Evolutionary conservation across 768 basidiomycete genomes (phyloP).

Genomic region (Fomitopsis pulvina): DNA sequence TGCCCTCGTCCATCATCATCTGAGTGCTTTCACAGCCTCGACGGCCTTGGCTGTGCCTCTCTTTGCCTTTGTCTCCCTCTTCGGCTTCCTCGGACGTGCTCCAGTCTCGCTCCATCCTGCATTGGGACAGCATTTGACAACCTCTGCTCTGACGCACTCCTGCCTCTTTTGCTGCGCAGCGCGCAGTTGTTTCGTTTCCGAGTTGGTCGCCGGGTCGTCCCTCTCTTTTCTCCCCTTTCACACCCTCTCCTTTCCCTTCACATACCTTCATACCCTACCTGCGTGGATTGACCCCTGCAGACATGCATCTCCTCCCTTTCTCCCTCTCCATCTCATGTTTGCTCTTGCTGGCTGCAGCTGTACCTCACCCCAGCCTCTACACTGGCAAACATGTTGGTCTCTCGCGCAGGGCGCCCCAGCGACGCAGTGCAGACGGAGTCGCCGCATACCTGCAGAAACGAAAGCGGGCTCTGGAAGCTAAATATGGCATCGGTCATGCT

Average conservation of each 20-base stretch:
- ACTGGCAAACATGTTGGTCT: slow-evolving; percentile 15
- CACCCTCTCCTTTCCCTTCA: not conserved
- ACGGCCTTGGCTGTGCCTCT: too few relatives aligned
- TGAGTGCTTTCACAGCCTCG: too few relatives aligned
- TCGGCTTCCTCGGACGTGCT: not conserved
- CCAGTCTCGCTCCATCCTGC: slow-evolving; percentile 1
- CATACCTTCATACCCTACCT: not conserved
- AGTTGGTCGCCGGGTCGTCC: not conserved
- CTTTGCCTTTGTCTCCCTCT: not conserved
- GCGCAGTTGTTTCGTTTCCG: slow-evolving; percentile 11
- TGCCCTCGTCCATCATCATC: too few relatives aligned
- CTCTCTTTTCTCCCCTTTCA: not conserved
- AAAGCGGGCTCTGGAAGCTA: slow-evolving; percentile 19
- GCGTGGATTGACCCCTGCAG: not conserved
- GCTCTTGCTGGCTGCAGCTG: slow-evolving; percentile 14
- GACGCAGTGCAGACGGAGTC: slow-evolving; percentile 5
- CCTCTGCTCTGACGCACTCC: slow-evolving; percentile 3
- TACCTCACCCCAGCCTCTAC: slow-evolving; percentile 6
- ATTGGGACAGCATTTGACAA: slow-evolving; percentile 11
- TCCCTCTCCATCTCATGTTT: slow-evolving; percentile 14
- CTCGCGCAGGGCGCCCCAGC: slow-evolving; percentile 9
- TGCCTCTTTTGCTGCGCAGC: slow-evolving; percentile 11
- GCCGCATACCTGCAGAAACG: slow-evolving; percentile 18
- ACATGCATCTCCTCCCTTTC: slow-evolving; percentile 14
- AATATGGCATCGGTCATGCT: slow-evolving; percentile 19